These are phyloP conservation scores for Dunaliella salina DNA, from an alignment of 163 green algal species.

Conservation along the genomic window DNA sequence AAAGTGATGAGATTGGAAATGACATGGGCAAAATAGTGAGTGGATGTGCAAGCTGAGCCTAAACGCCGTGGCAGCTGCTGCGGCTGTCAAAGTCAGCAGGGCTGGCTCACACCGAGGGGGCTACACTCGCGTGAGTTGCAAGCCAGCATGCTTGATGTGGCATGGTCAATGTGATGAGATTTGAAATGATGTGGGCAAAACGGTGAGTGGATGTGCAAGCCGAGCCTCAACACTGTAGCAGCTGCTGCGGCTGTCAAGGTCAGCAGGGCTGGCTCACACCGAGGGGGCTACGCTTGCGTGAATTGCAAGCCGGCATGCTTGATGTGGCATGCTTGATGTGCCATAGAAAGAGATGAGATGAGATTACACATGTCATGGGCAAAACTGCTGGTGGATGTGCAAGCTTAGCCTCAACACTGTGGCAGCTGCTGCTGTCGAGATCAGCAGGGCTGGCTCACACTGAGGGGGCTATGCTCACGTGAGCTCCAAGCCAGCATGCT, in stretches of 20 bases:
- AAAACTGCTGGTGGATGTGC: slow-evolving; percentile 87
- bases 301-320: not conserved
- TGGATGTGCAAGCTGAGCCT: slow-evolving; percentile 87
- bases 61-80: slow-evolving; percentile 51
- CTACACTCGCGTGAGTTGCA: too few relatives aligned
- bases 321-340: too few relatives aligned
- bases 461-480: not conserved
- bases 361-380: too few relatives aligned
- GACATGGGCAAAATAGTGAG: too few relatives aligned
- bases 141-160: not conserved
- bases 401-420: slow-evolving; percentile 75
- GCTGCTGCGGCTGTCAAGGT: slow-evolving; percentile 2
- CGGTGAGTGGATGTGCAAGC: slow-evolving; percentile 82
- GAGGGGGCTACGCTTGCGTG: not conserved
- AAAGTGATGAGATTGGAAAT: too few relatives aligned
- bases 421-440: slow-evolving; percentile 16
- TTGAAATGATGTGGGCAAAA: too few relatives aligned
- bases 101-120: too few relatives aligned
- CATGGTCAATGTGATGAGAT: too few relatives aligned
- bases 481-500: not conserved
- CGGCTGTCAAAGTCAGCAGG: not conserved
- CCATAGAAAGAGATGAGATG: too few relatives aligned
- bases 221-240: slow-evolving; percentile 72
- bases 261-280: not conserved
- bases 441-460: not conserved